Conservation (phyloP, 2,329 filamentous ascomycete species). For the Pseudocercospora pini-densiflorae region DNA sequence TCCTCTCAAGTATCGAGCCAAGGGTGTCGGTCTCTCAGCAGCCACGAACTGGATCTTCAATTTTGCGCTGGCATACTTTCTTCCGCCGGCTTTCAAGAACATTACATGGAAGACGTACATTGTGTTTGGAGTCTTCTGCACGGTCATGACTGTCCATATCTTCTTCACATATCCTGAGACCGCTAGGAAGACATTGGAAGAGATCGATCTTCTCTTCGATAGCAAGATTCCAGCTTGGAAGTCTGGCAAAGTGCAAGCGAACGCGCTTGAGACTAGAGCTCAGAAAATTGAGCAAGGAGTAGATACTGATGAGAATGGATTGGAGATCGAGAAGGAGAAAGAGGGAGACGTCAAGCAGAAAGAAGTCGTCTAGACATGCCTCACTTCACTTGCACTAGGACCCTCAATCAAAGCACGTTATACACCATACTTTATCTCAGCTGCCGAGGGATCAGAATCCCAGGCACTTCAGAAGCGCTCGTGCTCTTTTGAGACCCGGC, state of each 20-base stretch:
- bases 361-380: constrained; percentile 9
- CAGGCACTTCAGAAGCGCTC: no score
- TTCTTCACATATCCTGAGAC: constrained; percentile 49
- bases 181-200: constrained; percentile 43
- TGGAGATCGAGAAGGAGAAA: constrained; percentile 15
- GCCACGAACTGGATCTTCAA: constrained; percentile 53
- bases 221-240: constrained; percentile 35
- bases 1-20: constrained; percentile 64
- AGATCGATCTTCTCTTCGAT: constrained; percentile 44
- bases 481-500: no score
- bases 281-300: constrained; percentile 21
- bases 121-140: constrained; percentile 71
- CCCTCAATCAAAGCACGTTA: no score
- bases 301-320: background rate
- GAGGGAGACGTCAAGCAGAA: constrained; percentile 12
- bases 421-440: no score
- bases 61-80: constrained; percentile 62
- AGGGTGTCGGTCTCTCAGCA: constrained; percentile 62
- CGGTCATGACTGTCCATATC: constrained; percentile 55
- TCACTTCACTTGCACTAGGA: no score
- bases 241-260: constrained; percentile 30
- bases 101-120: constrained; percentile 66
- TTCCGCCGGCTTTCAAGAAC: constrained; percentile 62
- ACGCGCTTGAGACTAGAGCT: constrained; percentile 19
- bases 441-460: no score